Base-by-base conservation (phyloP, 345 rosid genomes). In the Brassica cretica region DNA sequence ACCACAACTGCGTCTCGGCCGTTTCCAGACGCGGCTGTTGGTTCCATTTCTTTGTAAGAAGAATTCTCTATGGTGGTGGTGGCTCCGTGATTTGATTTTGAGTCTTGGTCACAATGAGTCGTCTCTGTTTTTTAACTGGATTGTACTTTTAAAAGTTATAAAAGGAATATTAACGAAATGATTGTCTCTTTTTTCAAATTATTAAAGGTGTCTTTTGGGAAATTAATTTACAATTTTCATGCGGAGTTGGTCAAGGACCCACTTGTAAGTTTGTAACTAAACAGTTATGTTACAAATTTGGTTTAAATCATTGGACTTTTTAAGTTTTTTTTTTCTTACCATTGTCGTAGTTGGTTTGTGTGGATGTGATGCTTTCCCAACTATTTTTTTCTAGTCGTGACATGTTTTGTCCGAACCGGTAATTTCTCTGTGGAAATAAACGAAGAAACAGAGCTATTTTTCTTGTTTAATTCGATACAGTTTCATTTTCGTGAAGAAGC, bases 281-380 rank as follows among this genome's bases (percentile, higher is more conserved):
- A 49, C 56, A 49, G 5, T 49, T 29, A 65, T 53, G n/a, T 19
- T 35, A n/a, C 2, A 25, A 25, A 39, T 14, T 49, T n/a, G 56
- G 8, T 49, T 49, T 64, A 14, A 49, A 49, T 49, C 18, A 49
- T 49, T 49, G 18, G 56, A 49, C 27, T 70, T 64, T 64, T 65
- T 18, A 49, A 14, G 56, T 12, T 49, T 49, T 49, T 59, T 5
- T 2, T 63, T 71, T 2, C n/a, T 4, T 64, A 25, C 39, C 60
- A 21, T 78, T 72, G 58, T 59, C 3, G 15, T 70, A n/a, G 63
- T 66, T 61, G 67, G 64, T 78, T 68, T 74, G 67, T 74, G 82
- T 74, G 78, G 82, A 74, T 64, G 71, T 74, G 66, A 74, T 68
- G 53, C 24, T 63, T 67, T 69, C 75, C 51, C 71, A 63, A 79